phyloP scores from a whole-genome alignment of 1,284 basidiomycete genomes.

The Neonothopanus nambi region DNA sequence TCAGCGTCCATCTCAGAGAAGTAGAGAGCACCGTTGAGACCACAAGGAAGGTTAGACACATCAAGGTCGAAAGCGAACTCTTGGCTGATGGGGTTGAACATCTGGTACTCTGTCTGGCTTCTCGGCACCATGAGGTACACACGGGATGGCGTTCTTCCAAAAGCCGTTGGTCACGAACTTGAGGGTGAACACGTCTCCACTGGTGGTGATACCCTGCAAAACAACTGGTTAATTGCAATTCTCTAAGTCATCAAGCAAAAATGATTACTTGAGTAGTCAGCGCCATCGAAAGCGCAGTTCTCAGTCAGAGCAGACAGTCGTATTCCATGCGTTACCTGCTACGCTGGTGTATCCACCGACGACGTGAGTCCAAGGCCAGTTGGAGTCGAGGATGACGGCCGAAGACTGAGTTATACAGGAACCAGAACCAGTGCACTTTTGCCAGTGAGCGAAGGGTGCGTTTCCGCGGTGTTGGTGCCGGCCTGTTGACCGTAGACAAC shows the following conservation, averaged over 20 bases:
- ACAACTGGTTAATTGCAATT: background rate
- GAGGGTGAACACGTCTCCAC: conserved; percentile 45
- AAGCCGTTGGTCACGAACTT: conserved; percentile 45
- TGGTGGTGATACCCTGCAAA: conserved; percentile 38
- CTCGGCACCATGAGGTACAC: conserved; percentile 50
- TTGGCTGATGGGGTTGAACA: no score
- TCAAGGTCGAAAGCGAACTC: no score
- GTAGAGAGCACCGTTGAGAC: no score
- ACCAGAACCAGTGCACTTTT: conserved; percentile 32
- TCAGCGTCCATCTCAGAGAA: conserved; percentile 44
- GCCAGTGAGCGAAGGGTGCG: conserved; percentile 33
- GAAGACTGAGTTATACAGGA: conserved; percentile 28
- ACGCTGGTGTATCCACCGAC: conserved; percentile 36
- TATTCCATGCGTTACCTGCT: conserved; percentile 38
- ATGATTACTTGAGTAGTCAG: conserved; percentile 34
- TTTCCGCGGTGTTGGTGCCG: no score
- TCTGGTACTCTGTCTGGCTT: conserved; percentile 23
- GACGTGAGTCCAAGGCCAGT: conserved; percentile 36
- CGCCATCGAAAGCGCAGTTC: conserved; percentile 46
- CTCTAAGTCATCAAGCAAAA: no score
- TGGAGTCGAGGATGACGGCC: no score
- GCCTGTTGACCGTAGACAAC: conserved; percentile 36
- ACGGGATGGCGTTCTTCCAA: conserved; percentile 52
- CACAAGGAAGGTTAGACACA: no score
- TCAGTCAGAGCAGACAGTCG: conserved; percentile 34